These are phyloP conservation scores for Boehmeria nivea DNA, from an alignment of 306 rosid genomes.

Conservation along the genomic window DNA sequence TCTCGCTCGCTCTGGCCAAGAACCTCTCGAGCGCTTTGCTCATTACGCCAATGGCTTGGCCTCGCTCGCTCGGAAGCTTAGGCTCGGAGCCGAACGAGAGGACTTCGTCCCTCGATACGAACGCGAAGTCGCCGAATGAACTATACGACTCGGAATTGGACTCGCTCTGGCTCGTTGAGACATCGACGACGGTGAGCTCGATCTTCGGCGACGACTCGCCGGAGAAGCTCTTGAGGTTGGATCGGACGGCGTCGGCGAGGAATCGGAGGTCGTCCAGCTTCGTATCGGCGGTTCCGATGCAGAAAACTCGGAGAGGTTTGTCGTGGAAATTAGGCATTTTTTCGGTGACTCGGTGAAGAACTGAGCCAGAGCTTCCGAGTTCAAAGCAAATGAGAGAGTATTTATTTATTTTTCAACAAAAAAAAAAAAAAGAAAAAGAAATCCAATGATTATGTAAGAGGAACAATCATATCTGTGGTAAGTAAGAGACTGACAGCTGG, in stretches of 20 bases:
- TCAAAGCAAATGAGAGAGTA: too few relatives aligned
- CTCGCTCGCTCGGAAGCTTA: slow-evolving; percentile 58
- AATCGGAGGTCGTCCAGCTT: slow-evolving; percentile 77
- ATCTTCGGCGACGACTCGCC: slow-evolving; percentile 25
- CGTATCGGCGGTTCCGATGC: slow-evolving; percentile 78
- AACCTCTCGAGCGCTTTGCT: slow-evolving; percentile 55
- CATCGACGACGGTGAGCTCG: slow-evolving; percentile 59
- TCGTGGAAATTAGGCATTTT: slow-evolving; percentile 21
- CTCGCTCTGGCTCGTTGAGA: slow-evolving; percentile 44
- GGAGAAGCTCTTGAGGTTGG: slow-evolving; percentile 56
- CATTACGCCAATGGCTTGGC: slow-evolving; percentile 63
- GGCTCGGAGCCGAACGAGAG: too few relatives aligned
- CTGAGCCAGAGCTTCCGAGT: not conserved
- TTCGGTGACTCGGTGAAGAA: too few relatives aligned
- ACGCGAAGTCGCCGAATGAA: slow-evolving; percentile 41
- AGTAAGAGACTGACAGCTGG: too few relatives aligned
- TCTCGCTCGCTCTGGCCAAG: slow-evolving; percentile 40
- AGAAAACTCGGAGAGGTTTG: slow-evolving; percentile 45
- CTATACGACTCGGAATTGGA: slow-evolving; percentile 22
- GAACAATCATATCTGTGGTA: too few relatives aligned
- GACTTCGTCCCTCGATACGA: slow-evolving; percentile 33
- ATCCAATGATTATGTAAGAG: too few relatives aligned
- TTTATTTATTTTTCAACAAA: too few relatives aligned
- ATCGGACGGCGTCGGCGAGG: slow-evolving; percentile 56
- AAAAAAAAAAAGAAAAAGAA: too few relatives aligned